Conservation (phyloP, 2,329 filamentous ascomycete genomes). For the Paraconiothyrium sp. region DNA sequence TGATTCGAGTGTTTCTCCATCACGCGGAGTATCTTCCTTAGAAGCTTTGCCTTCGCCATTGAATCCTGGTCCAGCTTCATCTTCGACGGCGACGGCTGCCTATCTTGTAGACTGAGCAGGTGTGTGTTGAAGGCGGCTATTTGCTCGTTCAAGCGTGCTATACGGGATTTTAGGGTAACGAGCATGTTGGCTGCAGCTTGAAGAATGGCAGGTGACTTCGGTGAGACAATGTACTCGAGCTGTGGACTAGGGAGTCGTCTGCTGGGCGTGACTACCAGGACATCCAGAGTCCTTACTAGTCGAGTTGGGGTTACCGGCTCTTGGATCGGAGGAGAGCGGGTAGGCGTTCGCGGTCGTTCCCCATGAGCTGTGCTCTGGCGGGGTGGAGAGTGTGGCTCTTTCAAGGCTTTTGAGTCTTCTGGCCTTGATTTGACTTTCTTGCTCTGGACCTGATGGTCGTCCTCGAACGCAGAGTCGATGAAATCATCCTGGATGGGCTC, state of each 20-base stretch:
- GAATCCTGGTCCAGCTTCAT: background rate
- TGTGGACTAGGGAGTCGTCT: slow-evolving; percentile 11
- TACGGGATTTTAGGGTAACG: background rate
- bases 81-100: too few relatives aligned
- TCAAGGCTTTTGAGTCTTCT: background rate
- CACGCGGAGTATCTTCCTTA: background rate
- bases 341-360: background rate
- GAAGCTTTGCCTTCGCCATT: background rate
- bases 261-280: slow-evolving; percentile 12
- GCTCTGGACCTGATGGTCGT: background rate
- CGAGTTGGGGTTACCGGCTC: background rate
- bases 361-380: background rate
- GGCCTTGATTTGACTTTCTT: background rate
- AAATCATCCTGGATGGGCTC: background rate
- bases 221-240: slow-evolving; percentile 7
- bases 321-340: background rate
- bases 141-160: slow-evolving; percentile 1
- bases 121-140: slow-evolving; percentile 5
- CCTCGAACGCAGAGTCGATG: background rate
- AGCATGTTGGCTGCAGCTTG: slow-evolving; percentile 3
- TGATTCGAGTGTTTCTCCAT: slow-evolving; percentile 14
- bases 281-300: background rate
- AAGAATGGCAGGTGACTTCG: background rate
- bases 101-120: background rate
- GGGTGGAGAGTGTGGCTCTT: background rate